Conservation (phyloP, 2,329 filamentous ascomycete genomes). For the Penicillium fuscoglaucum region DNA sequence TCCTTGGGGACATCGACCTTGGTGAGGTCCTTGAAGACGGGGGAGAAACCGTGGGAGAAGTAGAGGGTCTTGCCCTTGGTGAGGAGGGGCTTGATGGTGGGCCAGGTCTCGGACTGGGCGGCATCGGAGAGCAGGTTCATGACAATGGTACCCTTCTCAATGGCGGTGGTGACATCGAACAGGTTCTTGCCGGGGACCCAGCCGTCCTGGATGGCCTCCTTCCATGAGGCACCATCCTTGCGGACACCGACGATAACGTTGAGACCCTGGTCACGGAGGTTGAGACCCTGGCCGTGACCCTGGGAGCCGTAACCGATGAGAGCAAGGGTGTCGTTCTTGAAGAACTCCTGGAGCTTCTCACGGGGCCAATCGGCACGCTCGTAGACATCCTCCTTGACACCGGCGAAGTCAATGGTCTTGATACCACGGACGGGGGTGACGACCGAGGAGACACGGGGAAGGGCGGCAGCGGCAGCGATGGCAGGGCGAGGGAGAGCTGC, state of each 20-base stretch:
- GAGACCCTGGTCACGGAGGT: conserved; percentile 98
- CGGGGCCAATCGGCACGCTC: conserved; percentile 98
- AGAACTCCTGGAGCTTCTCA: conserved; percentile 99
- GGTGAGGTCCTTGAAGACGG: conserved; percentile 99
- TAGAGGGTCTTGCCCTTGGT: conserved; percentile 99
- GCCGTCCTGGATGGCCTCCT: conserved; percentile 94
- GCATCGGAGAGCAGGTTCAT: conserved; percentile 99
- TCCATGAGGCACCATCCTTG: conserved; percentile 98
- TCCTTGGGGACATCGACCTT: conserved; percentile 95
- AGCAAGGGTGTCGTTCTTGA: conserved; percentile 99
- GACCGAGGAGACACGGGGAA: conserved; percentile 46
- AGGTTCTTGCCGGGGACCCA: conserved; percentile 99
- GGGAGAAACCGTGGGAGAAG: conserved; percentile 99
- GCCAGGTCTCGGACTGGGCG: conserved; percentile 98
- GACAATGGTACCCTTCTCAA: conserved; percentile 87
- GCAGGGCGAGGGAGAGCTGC: conserved; percentile 54
- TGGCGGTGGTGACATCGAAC: conserved; percentile 97
- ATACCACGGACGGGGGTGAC: conserved; percentile 66
- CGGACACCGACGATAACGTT: conserved; percentile 99
- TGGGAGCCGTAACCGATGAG: conserved; percentile 98
- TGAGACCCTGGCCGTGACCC: conserved; percentile 98
- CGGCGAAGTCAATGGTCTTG: conserved; percentile 99
- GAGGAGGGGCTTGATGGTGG: conserved; percentile 94
- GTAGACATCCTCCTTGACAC: conserved; percentile 90
- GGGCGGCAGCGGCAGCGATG: conserved; percentile 46